Evolutionary conservation across 1,284 basidiomycete genomes (phyloP), one percentile per base, ranked within the genome.

Genomic region (Rhizoctonia solani): DNA sequence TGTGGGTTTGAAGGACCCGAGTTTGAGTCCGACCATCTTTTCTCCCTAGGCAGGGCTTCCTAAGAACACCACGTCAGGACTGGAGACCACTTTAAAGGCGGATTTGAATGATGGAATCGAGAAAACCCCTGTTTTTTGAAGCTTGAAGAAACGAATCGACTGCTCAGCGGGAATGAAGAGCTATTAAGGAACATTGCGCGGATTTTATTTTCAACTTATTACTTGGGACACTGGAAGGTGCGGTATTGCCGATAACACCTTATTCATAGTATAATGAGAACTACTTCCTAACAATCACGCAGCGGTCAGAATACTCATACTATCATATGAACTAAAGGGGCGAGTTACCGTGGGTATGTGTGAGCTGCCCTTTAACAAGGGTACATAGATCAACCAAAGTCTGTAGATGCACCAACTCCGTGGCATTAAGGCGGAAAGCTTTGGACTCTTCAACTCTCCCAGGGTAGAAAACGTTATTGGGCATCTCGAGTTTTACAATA

Each of bases 401-500:
- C 32, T 34, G 11, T 11, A 34, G 32, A 34, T 34, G 32, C 32
- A 34, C 32, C 4, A 11, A 34, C 32, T 34, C 11, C 32, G 4
- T 4, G 4, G 11, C 32, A 34, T 34, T 16, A 39, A 39, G 37
- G 37, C 9, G 8, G 37, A 16, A 8, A 34, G 4, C 32, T 34
- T 34, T 11, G 4, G 11, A 11, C 11, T 4, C 4, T 11, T 34
- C 32, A 34, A 11, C 32, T 34, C 4, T 34, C 4, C 11, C 32
- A 34, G 32, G 11, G 46, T 49, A n/a, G 8, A 25, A 21, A 4
- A 32, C 23, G 4, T 61, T 3, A 46, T 46, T 11, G 37, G 29
- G 4, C 50, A 61, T 25, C 58, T 61, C 23, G n/a, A 19, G n/a
- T 61, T 49, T 27, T 61, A 61, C 21, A 25, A 32, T 23, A 34